Conservation (phyloP, 257 asterid genomes). For the Nicotiana sylvestris region DNA sequence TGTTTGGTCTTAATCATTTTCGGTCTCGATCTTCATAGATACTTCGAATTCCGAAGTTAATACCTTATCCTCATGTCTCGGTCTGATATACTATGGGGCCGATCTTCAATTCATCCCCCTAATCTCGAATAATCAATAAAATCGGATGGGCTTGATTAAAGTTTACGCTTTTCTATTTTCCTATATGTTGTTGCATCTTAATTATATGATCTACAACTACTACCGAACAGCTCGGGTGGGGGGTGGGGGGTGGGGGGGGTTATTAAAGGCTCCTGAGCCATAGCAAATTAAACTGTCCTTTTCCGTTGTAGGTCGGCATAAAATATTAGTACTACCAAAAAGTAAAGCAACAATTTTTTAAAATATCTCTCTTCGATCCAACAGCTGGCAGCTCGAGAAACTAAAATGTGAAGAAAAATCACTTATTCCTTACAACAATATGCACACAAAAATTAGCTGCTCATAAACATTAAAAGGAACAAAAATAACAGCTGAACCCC, state of each 20-base stretch:
- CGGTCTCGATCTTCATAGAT: no score
- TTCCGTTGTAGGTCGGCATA: not conserved
- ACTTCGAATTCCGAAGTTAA: no score
- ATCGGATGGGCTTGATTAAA: no score
- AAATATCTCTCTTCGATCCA: not conserved
- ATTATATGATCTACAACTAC: not conserved
- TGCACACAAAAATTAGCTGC: not conserved
- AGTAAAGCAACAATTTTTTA: not conserved
- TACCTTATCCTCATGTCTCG: no score
- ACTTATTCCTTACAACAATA: conserved; percentile 2
- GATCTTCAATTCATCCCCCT: no score
- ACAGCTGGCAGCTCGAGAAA: not conserved
- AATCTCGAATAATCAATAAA: no score
- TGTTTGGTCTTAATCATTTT: no score
- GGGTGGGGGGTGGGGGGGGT: no score
- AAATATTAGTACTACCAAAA: not conserved
- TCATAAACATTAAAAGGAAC: not conserved
- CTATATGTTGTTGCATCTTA: not conserved
- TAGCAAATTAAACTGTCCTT: not conserved
- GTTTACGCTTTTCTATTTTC: no score
- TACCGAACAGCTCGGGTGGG: not conserved
- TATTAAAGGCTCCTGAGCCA: not conserved
- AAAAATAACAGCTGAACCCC: not conserved
- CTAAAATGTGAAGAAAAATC: not conserved
- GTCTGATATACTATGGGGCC: no score